These are phyloP conservation scores for Ilyonectria sp. DNA, from an alignment of 2,329 filamentous ascomycete species.

Conservation along the genomic window DNA sequence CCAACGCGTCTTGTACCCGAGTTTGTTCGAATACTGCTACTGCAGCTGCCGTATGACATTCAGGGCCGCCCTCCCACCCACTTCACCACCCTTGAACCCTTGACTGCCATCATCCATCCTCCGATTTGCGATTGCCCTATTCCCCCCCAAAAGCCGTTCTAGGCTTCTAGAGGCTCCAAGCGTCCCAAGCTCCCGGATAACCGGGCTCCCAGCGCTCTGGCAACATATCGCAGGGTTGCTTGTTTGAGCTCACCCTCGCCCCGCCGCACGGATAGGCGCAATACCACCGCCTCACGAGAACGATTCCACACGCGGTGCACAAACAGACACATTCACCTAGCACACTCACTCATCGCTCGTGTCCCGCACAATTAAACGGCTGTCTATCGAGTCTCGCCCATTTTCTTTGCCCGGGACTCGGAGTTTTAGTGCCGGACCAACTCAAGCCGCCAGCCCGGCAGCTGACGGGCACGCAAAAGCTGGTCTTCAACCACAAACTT, in stretches of 20 bases:
- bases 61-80: background rate
- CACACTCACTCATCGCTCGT: background rate
- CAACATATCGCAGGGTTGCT: slow-evolving; percentile 19
- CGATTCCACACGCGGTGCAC: slow-evolving; percentile 7
- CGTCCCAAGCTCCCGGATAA: slow-evolving; percentile 8
- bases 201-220: slow-evolving; percentile 26
- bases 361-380: background rate
- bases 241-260: slow-evolving; percentile 5
- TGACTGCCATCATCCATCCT: slow-evolving; percentile 25
- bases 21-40: background rate
- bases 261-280: background rate
- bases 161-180: slow-evolving; percentile 6
- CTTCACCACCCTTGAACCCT: background rate
- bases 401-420: background rate
- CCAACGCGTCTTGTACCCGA: background rate
- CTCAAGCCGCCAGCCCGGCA: background rate
- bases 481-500: background rate
- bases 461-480: background rate
- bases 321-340: background rate
- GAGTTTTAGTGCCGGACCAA: background rate
- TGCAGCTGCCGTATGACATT: background rate
- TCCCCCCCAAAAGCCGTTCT: slow-evolving; percentile 15
- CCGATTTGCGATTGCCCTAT: slow-evolving; percentile 15
- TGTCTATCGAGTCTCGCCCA: background rate
- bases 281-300: slow-evolving; percentile 5